Evolutionary conservation across 2,329 filamentous ascomycete species (phyloP).

Genomic region (Helminthosporium solani): DNA sequence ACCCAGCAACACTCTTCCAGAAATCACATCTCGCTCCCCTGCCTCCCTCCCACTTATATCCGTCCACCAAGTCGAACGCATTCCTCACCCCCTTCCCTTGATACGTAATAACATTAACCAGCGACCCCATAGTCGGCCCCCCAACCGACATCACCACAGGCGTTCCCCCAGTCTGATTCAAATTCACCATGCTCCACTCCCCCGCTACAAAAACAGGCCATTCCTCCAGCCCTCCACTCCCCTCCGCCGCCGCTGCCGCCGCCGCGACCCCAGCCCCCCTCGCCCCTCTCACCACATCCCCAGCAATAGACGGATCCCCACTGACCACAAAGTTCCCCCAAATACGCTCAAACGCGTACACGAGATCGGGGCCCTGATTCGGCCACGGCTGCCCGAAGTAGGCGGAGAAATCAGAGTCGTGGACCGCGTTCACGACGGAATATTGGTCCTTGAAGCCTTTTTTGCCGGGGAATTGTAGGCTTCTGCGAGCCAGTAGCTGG

Average conservation of each 20-base stretch:
- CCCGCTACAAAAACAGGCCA: constrained; percentile 16
- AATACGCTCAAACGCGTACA: constrained; percentile 12
- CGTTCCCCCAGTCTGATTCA: constrained; percentile 24
- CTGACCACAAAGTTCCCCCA: constrained; percentile 17
- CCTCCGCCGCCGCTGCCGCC: constrained; percentile 10
- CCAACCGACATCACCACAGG: constrained; percentile 20
- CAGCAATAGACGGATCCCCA: constrained; percentile 10
- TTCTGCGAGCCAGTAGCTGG: constrained; percentile 57
- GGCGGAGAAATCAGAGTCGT: constrained; percentile 13
- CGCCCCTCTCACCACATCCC: constrained; percentile 5
- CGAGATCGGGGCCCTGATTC: constrained; percentile 11
- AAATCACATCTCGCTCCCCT: constrained; percentile 33
- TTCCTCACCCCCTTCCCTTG: constrained; percentile 36
- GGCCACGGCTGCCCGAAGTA: constrained; percentile 24
- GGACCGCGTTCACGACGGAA: constrained; percentile 16
- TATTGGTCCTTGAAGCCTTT: constrained; percentile 20
- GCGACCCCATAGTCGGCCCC: constrained; percentile 20
- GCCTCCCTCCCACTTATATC: constrained; percentile 33
- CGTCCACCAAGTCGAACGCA: constrained; percentile 29
- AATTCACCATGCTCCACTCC: constrained; percentile 11
- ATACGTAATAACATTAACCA: constrained; percentile 23
- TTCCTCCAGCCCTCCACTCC: constrained; percentile 20
- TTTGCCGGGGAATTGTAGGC: constrained; percentile 37
- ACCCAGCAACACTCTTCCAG: too few relatives aligned
- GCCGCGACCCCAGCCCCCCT: constrained; percentile 2